Conservation (phyloP, 306 rosid genomes). For the Prunus dulcis region DNA sequence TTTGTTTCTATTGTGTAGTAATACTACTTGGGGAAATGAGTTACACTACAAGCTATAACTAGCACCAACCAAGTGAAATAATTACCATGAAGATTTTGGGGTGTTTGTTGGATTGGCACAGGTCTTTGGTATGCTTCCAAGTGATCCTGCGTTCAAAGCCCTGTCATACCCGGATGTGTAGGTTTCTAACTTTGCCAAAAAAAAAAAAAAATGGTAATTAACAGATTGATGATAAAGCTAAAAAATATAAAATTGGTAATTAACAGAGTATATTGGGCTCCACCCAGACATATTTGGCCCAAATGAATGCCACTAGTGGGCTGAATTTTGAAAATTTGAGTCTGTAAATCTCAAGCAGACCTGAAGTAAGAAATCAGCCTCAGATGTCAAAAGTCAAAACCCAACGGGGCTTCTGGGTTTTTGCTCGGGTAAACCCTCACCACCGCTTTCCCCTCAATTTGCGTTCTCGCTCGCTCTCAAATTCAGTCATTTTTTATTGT, state of each 20-base stretch:
- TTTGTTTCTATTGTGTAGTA: background rate
- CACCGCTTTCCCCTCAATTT: slow-evolving; percentile 31
- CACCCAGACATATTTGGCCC: no score
- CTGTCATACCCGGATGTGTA: no score
- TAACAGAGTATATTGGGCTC: no score
- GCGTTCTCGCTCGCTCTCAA: slow-evolving; percentile 22
- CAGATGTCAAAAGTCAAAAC: background rate
- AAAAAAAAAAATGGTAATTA: no score
- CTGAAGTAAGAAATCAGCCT: background rate
- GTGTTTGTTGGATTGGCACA: no score
- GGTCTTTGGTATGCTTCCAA: no score
- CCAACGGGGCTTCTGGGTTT: slow-evolving; percentile 15
- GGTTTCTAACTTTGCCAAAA: no score
- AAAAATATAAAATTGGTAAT: background rate
- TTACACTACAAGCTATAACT: background rate
- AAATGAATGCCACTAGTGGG: background rate
- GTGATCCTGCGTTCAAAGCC: no score
- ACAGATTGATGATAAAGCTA: no score
- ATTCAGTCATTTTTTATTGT: background rate
- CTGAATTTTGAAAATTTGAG: background rate
- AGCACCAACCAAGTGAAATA: background rate
- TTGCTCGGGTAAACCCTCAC: slow-evolving; percentile 7
- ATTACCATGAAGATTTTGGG: no score
- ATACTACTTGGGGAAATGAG: background rate
- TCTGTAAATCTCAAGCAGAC: background rate